phyloP scores from a whole-genome alignment of 2,329 filamentous ascomycete genomes.

The Curvularia lunata region DNA sequence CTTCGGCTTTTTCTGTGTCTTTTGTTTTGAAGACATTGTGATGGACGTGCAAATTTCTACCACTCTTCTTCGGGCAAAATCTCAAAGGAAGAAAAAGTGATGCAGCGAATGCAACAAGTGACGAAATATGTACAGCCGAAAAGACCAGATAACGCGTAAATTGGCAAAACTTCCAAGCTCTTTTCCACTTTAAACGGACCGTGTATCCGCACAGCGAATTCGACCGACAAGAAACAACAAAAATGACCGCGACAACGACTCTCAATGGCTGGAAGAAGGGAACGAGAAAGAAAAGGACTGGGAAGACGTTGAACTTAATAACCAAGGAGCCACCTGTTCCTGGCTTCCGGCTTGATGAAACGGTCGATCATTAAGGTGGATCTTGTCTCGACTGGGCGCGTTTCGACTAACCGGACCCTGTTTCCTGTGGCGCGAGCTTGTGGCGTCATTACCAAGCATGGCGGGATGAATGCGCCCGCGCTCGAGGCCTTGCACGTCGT shows the following conservation, averaged over 20 bases:
- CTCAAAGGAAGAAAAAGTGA: not conserved
- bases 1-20: conserved; percentile 46
- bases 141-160: conserved; percentile 25
- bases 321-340: conserved; percentile 43
- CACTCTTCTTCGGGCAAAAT: conserved; percentile 6
- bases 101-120: not conserved
- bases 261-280: conserved; percentile 5
- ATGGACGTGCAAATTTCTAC: conserved; percentile 6
- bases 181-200: conserved; percentile 28
- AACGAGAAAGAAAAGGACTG: conserved; percentile 15
- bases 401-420: conserved; percentile 31
- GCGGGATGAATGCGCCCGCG: conserved; percentile 2
- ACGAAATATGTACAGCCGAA: conserved; percentile 1
- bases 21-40: conserved; percentile 43
- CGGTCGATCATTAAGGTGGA: conserved; percentile 35
- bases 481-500: not conserved
- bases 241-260: not conserved
- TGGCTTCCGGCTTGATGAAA: conserved; percentile 42
- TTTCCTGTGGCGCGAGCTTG: conserved; percentile 24
- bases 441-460: conserved; percentile 36
- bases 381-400: conserved; percentile 28
- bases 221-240: conserved; percentile 28
- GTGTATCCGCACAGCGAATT: conserved; percentile 27
- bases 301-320: conserved; percentile 19
- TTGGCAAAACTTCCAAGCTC: conserved; percentile 21